phyloP scores from a whole-genome alignment of 2,329 filamentous ascomycete genomes.

The Knufia fluminis region DNA sequence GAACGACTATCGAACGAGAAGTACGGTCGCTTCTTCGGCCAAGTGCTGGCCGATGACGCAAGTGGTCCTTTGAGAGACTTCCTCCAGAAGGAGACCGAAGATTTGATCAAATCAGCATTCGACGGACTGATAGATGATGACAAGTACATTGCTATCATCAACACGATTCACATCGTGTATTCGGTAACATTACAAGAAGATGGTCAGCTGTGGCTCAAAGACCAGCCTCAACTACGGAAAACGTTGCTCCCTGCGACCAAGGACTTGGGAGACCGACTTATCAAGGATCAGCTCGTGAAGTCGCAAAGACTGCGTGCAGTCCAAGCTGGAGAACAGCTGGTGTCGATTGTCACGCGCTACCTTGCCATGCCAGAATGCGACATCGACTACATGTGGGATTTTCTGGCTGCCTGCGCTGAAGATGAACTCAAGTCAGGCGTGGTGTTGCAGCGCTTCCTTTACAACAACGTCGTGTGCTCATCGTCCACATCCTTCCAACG shows the following conservation, averaged over 20 bases:
- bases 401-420: constrained; percentile 74
- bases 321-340: constrained; percentile 80
- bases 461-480: constrained; percentile 71
- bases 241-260: constrained; percentile 58
- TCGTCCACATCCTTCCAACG: constrained; percentile 81
- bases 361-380: constrained; percentile 62
- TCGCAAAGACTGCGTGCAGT: constrained; percentile 73
- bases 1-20: constrained; percentile 71
- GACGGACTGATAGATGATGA: constrained; percentile 57
- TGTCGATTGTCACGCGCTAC: constrained; percentile 74
- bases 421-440: constrained; percentile 73
- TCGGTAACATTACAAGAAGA: constrained; percentile 61
- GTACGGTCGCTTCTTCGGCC: constrained; percentile 84
- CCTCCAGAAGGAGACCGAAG: constrained; percentile 63
- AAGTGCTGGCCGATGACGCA: constrained; percentile 67
- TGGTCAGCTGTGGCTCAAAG: constrained; percentile 57
- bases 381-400: constrained; percentile 70
- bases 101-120: constrained; percentile 55
- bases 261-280: constrained; percentile 66
- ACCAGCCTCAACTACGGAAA: constrained; percentile 48
- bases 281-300: constrained; percentile 58
- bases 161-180: constrained; percentile 76
- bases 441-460: constrained; percentile 71
- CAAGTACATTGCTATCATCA: constrained; percentile 70
- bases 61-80: constrained; percentile 67